Base-by-base conservation (phyloP, 225 moss, liverwort and hornwort genomes). In the Bryum argenteum region DNA sequence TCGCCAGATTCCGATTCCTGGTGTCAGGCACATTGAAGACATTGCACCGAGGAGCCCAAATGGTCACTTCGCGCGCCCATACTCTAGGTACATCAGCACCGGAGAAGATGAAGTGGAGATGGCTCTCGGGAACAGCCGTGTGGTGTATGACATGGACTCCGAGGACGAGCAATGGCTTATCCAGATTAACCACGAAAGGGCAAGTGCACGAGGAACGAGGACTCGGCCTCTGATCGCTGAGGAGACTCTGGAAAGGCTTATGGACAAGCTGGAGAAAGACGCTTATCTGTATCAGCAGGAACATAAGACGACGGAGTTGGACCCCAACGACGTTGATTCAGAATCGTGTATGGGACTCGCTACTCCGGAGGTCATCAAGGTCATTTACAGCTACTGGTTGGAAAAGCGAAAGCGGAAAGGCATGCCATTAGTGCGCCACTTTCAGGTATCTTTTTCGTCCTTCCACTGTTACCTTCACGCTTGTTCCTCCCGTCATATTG, bases 131-230 rank as follows among this genome's bases (percentile, higher is more conserved):
- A 91, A 81, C 58, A 79, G 81, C 71, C 81, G 89, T 60, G 78
- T 94, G 50, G 79, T 98, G 28, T 98, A 98, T 67, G 97, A 94
- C 61, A 92, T 98, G 92, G 97, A 98, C 75, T 94, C 89, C 44
- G 92, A 94, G 75, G 97, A 98, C 71, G 97, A 98, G 80, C 85
- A 87, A 13, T 98, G 97, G 97, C 80, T 98, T 39, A 67, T 81
- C 20, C 88, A 83, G 60, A 67, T 87, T 10, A 98, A 98, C 54
- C 71, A 50, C 28, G 94, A 98, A 48, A 89, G 88, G 76, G 84
- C 83, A 59, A 82, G 75, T 77, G 90, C 83, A 9, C 87, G 88
- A 79, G 94, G 91, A 63, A 85, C 87, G 9, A 83, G 88, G 66
- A 87, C 84, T 64, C 82, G 89, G 22, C 91, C 94, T 8, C 75